phyloP scores from a whole-genome alignment of 2,329 filamentous ascomycete genomes.

The Aspergillus hiratsukae region DNA sequence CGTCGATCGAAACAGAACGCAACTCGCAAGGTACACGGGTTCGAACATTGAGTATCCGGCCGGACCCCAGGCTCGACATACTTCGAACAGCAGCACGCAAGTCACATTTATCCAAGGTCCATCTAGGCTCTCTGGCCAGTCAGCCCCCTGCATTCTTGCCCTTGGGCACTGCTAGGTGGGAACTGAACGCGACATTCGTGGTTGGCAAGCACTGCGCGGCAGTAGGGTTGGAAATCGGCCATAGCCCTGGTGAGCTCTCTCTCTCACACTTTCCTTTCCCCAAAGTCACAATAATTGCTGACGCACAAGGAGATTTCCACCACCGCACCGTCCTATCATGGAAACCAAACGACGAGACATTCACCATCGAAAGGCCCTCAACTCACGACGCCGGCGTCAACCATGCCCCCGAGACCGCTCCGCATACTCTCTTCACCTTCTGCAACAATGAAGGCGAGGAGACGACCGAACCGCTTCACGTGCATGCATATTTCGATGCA shows the following conservation, averaged over 20 bases:
- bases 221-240: constrained; percentile 29
- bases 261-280: neutral
- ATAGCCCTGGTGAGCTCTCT: constrained; percentile 16
- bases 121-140: neutral
- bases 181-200: constrained; percentile 22
- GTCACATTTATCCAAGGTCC: neutral
- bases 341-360: constrained; percentile 34
- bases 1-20: constrained; percentile 35
- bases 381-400: constrained; percentile 28
- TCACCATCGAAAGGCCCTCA: constrained; percentile 37
- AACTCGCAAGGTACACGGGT: constrained; percentile 32
- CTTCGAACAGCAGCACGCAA: constrained; percentile 25
- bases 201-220: constrained; percentile 21
- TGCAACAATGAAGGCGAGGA: constrained; percentile 11
- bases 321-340: constrained; percentile 40
- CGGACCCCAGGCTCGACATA: constrained; percentile 21
- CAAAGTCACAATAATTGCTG: constrained; percentile 2
- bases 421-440: constrained; percentile 47
- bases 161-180: constrained; percentile 20
- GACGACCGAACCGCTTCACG: constrained; percentile 33
- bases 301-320: constrained; percentile 13
- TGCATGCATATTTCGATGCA: constrained; percentile 41
- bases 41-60: constrained; percentile 41
- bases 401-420: constrained; percentile 34
- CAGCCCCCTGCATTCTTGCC: neutral